phyloP scores from a whole-genome alignment of 75 land plant genomes.

The Pinus albicaulis region DNA sequence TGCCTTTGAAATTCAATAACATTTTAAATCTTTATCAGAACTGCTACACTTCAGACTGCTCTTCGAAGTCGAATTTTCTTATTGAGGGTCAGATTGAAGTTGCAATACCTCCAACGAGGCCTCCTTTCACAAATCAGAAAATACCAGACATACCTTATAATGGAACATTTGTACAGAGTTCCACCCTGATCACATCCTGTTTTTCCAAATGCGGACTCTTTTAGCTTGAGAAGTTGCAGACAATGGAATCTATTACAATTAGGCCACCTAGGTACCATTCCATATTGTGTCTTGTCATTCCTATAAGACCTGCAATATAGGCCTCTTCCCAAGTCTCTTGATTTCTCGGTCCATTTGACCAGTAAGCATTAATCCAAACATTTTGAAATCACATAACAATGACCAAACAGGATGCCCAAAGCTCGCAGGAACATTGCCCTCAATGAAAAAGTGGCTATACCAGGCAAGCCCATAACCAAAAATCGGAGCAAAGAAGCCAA shows the following conservation, averaged over 20 bases:
- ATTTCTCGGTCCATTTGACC: conserved; percentile 89
- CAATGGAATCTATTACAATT: neutral
- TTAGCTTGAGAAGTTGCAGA: conserved; percentile 1
- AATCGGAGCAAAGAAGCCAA: conserved; percentile 58
- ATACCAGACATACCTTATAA: neutral
- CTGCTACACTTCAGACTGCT: neutral
- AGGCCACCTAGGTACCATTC: neutral
- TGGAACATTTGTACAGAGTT: neutral
- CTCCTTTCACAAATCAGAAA: neutral
- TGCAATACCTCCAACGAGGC: neutral
- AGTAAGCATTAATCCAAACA: conserved; percentile 90
- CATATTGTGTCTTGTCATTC: neutral
- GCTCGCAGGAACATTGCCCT: conserved; percentile 75
- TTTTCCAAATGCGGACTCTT: neutral
- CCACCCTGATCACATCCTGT: neutral
- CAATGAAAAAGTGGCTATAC: conserved; percentile 95
- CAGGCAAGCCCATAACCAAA: conserved; percentile 84
- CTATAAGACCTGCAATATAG: conserved; percentile 65
- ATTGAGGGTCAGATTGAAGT: neutral
- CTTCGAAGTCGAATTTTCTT: neutral
- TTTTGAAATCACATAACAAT: conserved; percentile 72
- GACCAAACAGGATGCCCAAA: conserved; percentile 93
- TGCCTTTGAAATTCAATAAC: no score
- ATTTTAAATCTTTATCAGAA: neutral
- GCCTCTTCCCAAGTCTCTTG: conserved; percentile 91